Evolutionary conservation across 345 rosid species (phyloP), one percentile per base, ranked within the genome.

Genomic region (Iberis pinnata): DNA sequence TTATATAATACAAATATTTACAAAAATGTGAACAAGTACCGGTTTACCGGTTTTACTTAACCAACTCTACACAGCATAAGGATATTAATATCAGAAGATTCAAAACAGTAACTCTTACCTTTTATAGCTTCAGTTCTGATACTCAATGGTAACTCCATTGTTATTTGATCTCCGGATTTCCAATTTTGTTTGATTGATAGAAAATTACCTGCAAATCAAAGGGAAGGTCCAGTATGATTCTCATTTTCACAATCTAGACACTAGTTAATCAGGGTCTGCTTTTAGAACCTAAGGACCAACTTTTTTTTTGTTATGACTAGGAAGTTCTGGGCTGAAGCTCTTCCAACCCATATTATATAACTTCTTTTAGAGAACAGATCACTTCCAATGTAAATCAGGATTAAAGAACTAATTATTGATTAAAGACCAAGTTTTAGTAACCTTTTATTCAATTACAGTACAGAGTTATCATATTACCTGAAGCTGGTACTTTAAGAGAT

Each of bases 121-220:
- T 87, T 63, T 31, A 84, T 80, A 48, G 76, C 79, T 57, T 90
- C 92, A 3, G 80, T 76, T 76, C 82, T 70, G 43, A 84, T 63
- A 33, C 59, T 39, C 13, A 82, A 31, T 1, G 95, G 98, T 60
- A 84, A 61, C 71, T 76, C 71, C 58, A 90, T 67, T 8, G 72
- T 70, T 45, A 87, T 32, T 62, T 71, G 75, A 72, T 90, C 95
- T 5, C 66, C 60, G 1, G 60, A 16, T 49, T 70, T 75, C 96
- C 98, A 87, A 50, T 67, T 64, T 53, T 39, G 68, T 18, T 68
- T 76, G 29, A 81, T 36, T 2, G 84, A 53, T 20, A 87, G 61
- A 65, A 76, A 84, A 64, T 35, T 76, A 39, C 96, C 98, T 82
- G 80, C 64, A 36, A 36, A 49, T 43, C 41, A 33, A 18, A 44